Evolutionary conservation across 176 grass and related monocot genomes (phyloP).

Genomic region (Paspalum notatum): DNA sequence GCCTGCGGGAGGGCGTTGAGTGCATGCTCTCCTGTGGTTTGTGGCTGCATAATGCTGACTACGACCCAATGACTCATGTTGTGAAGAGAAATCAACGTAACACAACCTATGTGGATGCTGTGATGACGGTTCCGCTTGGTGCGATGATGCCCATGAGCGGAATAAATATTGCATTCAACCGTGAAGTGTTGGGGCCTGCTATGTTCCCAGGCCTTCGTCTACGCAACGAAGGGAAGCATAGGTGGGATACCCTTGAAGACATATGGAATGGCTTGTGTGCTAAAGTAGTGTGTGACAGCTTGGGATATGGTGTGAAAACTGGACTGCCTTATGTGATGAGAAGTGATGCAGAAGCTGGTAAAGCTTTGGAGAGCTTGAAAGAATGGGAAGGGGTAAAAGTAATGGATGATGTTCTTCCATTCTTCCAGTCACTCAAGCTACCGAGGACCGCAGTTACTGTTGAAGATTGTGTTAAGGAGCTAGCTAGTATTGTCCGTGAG

Average conservation of each 20-base stretch:
- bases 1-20: conserved; percentile 76
- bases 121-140: conserved; percentile 81
- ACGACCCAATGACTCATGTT: conserved; percentile 90
- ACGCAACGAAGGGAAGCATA: conserved; percentile 67
- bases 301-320: conserved; percentile 74
- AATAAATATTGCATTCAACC: conserved; percentile 95
- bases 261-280: conserved; percentile 86
- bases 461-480: conserved; percentile 75
- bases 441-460: conserved; percentile 50
- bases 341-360: conserved; percentile 59
- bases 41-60: conserved; percentile 87
- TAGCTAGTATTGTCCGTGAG: conserved; percentile 67
- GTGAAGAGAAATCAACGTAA: conserved; percentile 80
- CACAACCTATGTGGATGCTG: conserved; percentile 82
- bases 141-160: conserved; percentile 83
- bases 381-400: conserved; percentile 84
- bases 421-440: conserved; percentile 67
- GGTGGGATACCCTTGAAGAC: conserved; percentile 94
- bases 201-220: conserved; percentile 76
- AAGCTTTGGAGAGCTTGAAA: conserved; percentile 82
- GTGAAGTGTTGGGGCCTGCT: conserved; percentile 70
- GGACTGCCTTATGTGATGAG: conserved; percentile 92
- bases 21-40: conserved; percentile 84
- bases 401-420: conserved; percentile 79
- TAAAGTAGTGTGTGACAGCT: conserved; percentile 75